These are phyloP conservation scores for Endoconidiophora polonica DNA, from an alignment of 2,329 filamentous ascomycete genomes.

Conservation along the genomic window DNA sequence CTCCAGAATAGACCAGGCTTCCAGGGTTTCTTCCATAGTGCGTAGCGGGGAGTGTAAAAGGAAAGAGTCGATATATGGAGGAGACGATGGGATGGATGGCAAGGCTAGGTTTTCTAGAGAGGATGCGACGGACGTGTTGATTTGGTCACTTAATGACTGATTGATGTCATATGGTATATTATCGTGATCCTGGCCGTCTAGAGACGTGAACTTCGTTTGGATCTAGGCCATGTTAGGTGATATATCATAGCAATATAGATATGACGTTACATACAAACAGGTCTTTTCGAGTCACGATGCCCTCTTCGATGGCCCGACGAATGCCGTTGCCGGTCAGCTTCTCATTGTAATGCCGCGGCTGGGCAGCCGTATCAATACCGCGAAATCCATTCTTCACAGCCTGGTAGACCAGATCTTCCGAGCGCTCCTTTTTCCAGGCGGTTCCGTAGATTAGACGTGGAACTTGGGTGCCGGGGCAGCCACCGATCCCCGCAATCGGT, in stretches of 20 bases:
- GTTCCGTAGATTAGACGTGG: conserved; percentile 57
- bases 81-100: conserved; percentile 15
- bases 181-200: conserved; percentile 41
- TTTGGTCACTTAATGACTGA: conserved; percentile 43
- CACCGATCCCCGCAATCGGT: conserved; percentile 16
- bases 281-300: conserved; percentile 23
- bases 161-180: conserved; percentile 46
- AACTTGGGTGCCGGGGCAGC: conserved; percentile 21
- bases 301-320: conserved; percentile 39
- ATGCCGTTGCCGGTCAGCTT: conserved; percentile 52
- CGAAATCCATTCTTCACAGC: conserved; percentile 55
- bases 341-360: conserved; percentile 66
- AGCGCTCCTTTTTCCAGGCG: conserved; percentile 66
- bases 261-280: conserved; percentile 36
- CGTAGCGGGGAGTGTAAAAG: conserved; percentile 49
- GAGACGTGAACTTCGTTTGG: conserved; percentile 69
- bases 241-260: conserved; percentile 10
- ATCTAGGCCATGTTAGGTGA: conserved; percentile 27
- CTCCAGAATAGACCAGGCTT: conserved; percentile 51
- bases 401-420: conserved; percentile 47
- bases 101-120: conserved; percentile 49
- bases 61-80: conserved; percentile 50
- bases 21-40: conserved; percentile 31
- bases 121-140: conserved; percentile 47
- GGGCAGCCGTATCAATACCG: conserved; percentile 61